Conservation (phyloP, 2,329 filamentous ascomycete species). For the Sarocladiaceae sp. region DNA sequence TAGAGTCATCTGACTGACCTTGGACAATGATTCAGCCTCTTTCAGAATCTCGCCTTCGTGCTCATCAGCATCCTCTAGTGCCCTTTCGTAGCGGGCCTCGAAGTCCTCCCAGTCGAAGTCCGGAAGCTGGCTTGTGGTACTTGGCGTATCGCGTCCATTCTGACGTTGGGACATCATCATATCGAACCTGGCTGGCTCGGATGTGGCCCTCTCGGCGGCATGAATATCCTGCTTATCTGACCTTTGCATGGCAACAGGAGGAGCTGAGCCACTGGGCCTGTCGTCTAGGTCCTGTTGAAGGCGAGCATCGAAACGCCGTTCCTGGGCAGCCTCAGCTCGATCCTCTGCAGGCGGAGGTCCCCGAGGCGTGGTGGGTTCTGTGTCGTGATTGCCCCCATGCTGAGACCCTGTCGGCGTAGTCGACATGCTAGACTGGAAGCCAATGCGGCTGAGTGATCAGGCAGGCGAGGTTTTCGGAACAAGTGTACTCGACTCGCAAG, state of each 20-base stretch:
- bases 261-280: background rate
- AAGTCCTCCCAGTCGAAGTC: slow-evolving; percentile 77
- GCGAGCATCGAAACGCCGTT: background rate
- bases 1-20: slow-evolving; percentile 38
- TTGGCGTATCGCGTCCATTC: slow-evolving; percentile 31
- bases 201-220: background rate
- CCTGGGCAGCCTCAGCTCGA: background rate
- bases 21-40: slow-evolving; percentile 64
- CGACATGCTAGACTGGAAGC: background rate
- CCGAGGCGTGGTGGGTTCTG: slow-evolving; percentile 1
- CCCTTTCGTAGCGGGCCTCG: slow-evolving; percentile 61
- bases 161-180: background rate
- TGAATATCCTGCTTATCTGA: background rate
- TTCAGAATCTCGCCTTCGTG: slow-evolving; percentile 62
- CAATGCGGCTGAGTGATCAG: too few species aligned
- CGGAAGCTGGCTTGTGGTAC: slow-evolving; percentile 48
- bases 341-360: background rate
- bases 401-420: slow-evolving; percentile 6
- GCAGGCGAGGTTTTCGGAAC: too few species aligned
- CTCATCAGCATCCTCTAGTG: slow-evolving; percentile 57
- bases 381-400: background rate
- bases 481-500: too few species aligned
- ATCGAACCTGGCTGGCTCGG: background rate
- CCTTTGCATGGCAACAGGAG: background rate
- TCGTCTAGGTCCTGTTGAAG: background rate